Evolutionary conservation across 2,329 filamentous ascomycete genomes (phyloP).

Genomic region (Fusarium sacchari): DNA sequence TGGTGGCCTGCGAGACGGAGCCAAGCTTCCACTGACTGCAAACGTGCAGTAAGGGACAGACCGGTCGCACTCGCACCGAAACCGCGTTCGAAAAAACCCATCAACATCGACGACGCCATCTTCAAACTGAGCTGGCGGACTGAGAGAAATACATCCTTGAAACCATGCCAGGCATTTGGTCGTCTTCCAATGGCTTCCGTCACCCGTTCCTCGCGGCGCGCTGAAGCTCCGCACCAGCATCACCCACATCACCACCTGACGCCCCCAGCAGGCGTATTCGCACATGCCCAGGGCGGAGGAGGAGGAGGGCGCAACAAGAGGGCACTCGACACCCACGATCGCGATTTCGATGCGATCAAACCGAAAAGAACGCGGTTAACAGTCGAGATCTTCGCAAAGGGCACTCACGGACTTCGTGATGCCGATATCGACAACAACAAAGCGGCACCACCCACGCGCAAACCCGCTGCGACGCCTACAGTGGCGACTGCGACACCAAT

Average conservation of each 20-base stretch:
- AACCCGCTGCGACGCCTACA: constrained; percentile 36
- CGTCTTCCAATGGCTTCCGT: constrained; percentile 60
- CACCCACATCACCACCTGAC: constrained; percentile 46
- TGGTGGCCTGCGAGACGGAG: constrained; percentile 4
- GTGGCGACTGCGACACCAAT: constrained; percentile 33
- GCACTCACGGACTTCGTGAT: constrained; percentile 40
- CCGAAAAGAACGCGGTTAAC: constrained; percentile 63
- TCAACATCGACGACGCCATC: constrained; percentile 43
- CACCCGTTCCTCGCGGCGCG: constrained; percentile 62
- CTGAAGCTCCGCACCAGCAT: constrained; percentile 57
- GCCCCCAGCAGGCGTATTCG: constrained; percentile 47
- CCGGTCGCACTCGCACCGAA: constrained; percentile 41
- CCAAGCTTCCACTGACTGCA: constrained; percentile 31
- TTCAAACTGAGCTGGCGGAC: constrained; percentile 38
- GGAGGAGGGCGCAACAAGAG: constrained; percentile 57
- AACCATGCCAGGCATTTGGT: constrained; percentile 52
- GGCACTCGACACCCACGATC: constrained; percentile 56
- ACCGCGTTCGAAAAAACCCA: constrained; percentile 42
- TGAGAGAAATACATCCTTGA: constrained; percentile 36
- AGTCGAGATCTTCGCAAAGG: constrained; percentile 60
- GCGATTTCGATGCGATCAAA: constrained; percentile 57
- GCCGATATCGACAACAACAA: constrained; percentile 39
- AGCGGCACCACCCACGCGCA: constrained; percentile 42
- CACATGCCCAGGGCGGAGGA: constrained; percentile 48
- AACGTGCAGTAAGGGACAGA: constrained; percentile 26